phyloP scores from a whole-genome alignment of 2,329 filamentous ascomycete genomes.

The Cladophialophora yegresii region DNA sequence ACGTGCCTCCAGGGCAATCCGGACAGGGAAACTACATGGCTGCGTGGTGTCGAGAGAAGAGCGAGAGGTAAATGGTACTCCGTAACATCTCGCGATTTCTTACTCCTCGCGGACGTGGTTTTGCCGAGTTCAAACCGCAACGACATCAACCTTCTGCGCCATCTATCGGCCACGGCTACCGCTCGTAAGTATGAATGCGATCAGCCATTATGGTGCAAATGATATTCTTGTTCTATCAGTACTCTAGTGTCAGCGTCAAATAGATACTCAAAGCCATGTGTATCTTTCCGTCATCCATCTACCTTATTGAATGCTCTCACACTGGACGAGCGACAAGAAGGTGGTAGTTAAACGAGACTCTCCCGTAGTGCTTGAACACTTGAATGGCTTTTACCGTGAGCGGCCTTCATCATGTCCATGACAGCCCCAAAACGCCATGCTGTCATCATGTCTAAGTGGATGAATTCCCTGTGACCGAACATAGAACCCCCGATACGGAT shows the following conservation, averaged over 20 bases:
- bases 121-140: constrained; percentile 7
- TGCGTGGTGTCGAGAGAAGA: background rate
- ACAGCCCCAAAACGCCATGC: background rate
- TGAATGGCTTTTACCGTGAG: background rate
- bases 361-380: background rate
- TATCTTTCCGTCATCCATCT: background rate
- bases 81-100: background rate
- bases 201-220: background rate
- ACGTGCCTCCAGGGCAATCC: constrained; percentile 11
- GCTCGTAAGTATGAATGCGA: background rate
- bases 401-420: background rate
- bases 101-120: constrained; percentile 13
- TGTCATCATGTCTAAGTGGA: background rate
- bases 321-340: background rate
- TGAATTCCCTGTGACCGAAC: background rate
- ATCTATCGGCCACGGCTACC: background rate
- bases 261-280: background rate
- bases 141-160: background rate
- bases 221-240: background rate
- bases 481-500: background rate
- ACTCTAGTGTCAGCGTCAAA: background rate
- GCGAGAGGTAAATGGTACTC: background rate
- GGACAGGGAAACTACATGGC: constrained; percentile 3
- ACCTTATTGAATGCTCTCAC: background rate
- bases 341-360: background rate